Evolutionary conservation across 805 yeast genomes (phyloP).

Genomic region (Blastobotrys muscicola): DNA sequence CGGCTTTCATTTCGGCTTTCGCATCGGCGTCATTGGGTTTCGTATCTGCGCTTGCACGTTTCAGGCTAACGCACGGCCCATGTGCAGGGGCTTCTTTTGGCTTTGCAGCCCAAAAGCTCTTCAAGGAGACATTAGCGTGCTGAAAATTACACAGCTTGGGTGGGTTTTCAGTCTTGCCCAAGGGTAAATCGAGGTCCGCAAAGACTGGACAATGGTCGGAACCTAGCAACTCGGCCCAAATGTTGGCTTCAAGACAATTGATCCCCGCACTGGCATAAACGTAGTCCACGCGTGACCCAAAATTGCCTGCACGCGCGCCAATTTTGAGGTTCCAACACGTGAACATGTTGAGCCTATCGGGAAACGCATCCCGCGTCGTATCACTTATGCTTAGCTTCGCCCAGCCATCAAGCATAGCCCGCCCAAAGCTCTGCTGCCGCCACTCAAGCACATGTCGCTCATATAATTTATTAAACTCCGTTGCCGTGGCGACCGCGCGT

Average conservation of each 20-base stretch:
- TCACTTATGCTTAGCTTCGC: constrained; percentile 22
- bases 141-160: neutral
- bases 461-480: constrained; percentile 32
- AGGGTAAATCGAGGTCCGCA: constrained; percentile 44
- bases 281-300: constrained; percentile 82
- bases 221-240: constrained; percentile 66
- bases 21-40: no score
- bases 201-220: constrained; percentile 93
- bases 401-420: constrained; percentile 40
- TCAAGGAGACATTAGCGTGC: no score
- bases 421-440: constrained; percentile 32
- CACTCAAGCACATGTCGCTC: constrained; percentile 26
- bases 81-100: no score
- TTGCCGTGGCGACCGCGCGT: constrained; percentile 6
- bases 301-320: constrained; percentile 69
- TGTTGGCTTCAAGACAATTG: constrained; percentile 37
- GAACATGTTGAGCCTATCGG: constrained; percentile 55
- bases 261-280: constrained; percentile 44
- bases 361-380: constrained; percentile 35
- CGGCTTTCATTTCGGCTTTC: no score
- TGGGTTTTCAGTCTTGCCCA: neutral
- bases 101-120: no score
- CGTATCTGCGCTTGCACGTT: no score
- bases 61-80: no score
- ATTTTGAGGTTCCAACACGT: constrained; percentile 87